These are phyloP conservation scores for Tetracladium marchalianum DNA, from an alignment of 495 filamentous ascomycete genomes.

Conservation along the genomic window DNA sequence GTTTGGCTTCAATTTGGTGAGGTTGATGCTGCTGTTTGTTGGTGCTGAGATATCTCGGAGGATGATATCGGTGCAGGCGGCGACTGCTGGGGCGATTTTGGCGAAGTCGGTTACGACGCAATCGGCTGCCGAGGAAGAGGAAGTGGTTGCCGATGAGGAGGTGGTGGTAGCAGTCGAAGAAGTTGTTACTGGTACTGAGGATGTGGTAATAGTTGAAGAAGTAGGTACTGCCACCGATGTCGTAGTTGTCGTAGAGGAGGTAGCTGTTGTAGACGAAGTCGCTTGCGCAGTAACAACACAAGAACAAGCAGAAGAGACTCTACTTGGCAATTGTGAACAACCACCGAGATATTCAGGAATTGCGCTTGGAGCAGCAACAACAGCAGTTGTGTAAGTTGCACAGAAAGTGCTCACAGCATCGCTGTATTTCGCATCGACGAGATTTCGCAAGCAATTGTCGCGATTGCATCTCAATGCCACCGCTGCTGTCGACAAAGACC, in stretches of 20 bases:
- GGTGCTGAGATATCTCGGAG: slow-evolving; percentile 29
- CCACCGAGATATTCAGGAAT: slow-evolving; percentile 3
- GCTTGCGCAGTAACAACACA: not conserved
- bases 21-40: slow-evolving; percentile 25
- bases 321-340: not conserved
- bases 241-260: slow-evolving; percentile 6
- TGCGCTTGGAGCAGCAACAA: not conserved
- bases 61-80: slow-evolving; percentile 30
- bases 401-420: slow-evolving; percentile 1
- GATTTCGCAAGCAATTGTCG: slow-evolving; percentile 2
- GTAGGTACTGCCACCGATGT: not conserved
- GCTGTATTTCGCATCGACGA: not conserved
- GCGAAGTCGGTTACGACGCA: slow-evolving; percentile 33
- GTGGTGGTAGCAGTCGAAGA: not conserved
- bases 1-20: slow-evolving; percentile 27
- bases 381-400: not conserved
- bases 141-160: not conserved
- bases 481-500: too few species aligned
- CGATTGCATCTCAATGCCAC: not conserved
- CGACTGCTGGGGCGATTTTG: slow-evolving; percentile 31
- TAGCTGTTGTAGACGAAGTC: slow-evolving; percentile 8
- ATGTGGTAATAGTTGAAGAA: not conserved
- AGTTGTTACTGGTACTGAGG: not conserved
- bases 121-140: slow-evolving; percentile 17
- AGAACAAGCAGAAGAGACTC: slow-evolving; percentile 3